Evolutionary conservation across 1,139 yeast genomes (phyloP).

Genomic region (Chernovozyma aurita): DNA sequence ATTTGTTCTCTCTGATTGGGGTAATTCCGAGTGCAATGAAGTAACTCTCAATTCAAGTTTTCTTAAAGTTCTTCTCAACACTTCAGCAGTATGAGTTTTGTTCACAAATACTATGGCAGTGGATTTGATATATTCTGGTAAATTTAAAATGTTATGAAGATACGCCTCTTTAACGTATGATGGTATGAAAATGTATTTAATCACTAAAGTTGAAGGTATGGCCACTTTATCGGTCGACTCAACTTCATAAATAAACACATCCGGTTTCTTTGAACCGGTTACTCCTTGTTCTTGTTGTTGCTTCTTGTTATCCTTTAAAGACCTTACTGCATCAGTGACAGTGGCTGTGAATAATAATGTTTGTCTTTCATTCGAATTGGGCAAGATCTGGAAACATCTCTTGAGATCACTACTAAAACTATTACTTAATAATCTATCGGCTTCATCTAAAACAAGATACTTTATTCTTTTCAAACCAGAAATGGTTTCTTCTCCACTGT

Average conservation of each 20-base stretch:
- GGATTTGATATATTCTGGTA: conserved; percentile 57
- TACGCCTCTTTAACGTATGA: conserved; percentile 90
- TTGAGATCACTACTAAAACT: conserved; percentile 79
- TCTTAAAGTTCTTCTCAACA: conserved; percentile 69
- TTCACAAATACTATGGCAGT: conserved; percentile 88
- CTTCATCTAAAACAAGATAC: conserved; percentile 90
- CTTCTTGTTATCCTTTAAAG: conserved; percentile 54
- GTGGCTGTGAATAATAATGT: conserved; percentile 94
- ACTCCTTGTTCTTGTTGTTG: conserved; percentile 36
- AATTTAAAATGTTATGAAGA: conserved; percentile 60
- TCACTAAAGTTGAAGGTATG: conserved; percentile 67
- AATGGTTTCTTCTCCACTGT: conserved; percentile 86
- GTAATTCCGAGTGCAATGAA: conserved; percentile 91
- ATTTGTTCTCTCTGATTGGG: conserved; percentile 85
- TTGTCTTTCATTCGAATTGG: conserved; percentile 70
- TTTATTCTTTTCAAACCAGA: conserved; percentile 73
- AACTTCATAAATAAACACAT: conserved; percentile 79
- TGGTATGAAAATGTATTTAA: conserved; percentile 60
- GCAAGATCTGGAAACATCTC: conserved; percentile 67
- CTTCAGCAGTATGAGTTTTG: conserved; percentile 85
- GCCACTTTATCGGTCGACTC: conserved; percentile 68
- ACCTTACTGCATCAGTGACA: conserved; percentile 85
- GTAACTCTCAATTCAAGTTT: conserved; percentile 76
- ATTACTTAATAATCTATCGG: conserved; percentile 82
- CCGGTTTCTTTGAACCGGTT: conserved; percentile 46